Evolutionary conservation across 140 eudicot species (phyloP).

Genomic region (Bidens hawaiensis): DNA sequence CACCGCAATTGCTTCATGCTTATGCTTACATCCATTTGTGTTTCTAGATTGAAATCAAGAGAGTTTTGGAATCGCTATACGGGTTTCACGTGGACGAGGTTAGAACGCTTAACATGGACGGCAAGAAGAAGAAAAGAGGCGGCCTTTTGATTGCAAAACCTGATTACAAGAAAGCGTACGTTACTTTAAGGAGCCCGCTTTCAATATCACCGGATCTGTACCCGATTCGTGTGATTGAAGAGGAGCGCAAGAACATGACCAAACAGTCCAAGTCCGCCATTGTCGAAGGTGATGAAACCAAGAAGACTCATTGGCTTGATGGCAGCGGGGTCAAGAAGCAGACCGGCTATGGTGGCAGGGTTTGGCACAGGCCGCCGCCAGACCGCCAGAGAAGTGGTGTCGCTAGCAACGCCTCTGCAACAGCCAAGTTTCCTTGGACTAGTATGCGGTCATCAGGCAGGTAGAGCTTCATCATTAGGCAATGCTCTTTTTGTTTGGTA

Average conservation of each 20-base stretch:
- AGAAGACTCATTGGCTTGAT: slow-evolving; percentile 85
- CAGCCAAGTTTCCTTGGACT: slow-evolving; percentile 82
- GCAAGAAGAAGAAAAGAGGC: slow-evolving; percentile 91
- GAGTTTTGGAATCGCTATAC: slow-evolving; percentile 79
- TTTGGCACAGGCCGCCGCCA: slow-evolving; percentile 5
- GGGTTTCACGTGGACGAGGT: slow-evolving; percentile 95
- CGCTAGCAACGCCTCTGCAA: slow-evolving; percentile 10
- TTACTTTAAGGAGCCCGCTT: slow-evolving; percentile 57
- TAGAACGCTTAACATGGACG: slow-evolving; percentile 84
- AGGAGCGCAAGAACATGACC: slow-evolving; percentile 50
- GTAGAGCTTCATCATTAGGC: slow-evolving; percentile 19
- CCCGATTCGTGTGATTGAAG: slow-evolving; percentile 72
- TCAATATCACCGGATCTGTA: slow-evolving; percentile 72
- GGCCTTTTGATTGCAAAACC: slow-evolving; percentile 76
- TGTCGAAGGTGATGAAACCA: slow-evolving; percentile 59
- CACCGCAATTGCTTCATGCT: not conserved
- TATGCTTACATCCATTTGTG: too few species aligned
- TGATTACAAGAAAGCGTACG: slow-evolving; percentile 90
- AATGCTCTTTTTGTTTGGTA: not conserved
- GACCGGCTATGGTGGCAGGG: slow-evolving; percentile 27
- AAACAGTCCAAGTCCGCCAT: slow-evolving; percentile 66
- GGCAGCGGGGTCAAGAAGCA: slow-evolving; percentile 36
- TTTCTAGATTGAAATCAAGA: slow-evolving; percentile 77
- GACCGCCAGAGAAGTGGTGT: slow-evolving; percentile 6
- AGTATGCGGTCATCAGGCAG: slow-evolving; percentile 50